Evolutionary conservation across 176 grass and related monocot genomes (phyloP).

Genomic region (Pharus latifolius): DNA sequence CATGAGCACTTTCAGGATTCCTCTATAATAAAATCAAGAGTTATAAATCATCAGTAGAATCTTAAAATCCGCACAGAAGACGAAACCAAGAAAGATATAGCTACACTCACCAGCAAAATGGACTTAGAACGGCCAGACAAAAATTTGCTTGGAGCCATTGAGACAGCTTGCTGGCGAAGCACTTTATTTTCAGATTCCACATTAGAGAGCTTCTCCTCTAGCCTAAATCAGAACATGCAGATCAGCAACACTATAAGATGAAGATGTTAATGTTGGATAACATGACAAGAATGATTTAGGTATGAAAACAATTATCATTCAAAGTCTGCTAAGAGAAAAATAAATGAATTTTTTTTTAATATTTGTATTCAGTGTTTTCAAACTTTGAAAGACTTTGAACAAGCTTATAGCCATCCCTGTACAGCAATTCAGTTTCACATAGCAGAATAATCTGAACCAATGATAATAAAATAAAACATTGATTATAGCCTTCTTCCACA

Average conservation of each 20-base stretch:
- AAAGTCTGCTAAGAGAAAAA: background rate
- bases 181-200: conserved; percentile 99
- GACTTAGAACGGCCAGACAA: conserved; percentile 91
- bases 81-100: background rate
- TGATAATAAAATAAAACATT: background rate
- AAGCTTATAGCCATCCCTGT: background rate
- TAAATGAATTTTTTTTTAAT: background rate
- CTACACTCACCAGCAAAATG: conserved; percentile 64
- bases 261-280: background rate
- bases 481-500: background rate
- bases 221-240: conserved; percentile 44
- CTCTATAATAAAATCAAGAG: conserved; percentile 54
- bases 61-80: background rate
- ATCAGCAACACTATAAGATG: conserved; percentile 2
- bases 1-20: conserved; percentile 56
- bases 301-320: conserved; percentile 4
- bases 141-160: conserved; percentile 88
- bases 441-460: background rate
- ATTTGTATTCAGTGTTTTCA: background rate
- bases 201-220: conserved; percentile 97
- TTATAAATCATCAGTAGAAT: conserved; percentile 12
- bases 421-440: background rate
- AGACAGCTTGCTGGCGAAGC: conserved; percentile 94
- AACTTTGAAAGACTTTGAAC: background rate
- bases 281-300: background rate